Evolutionary conservation across 371 early-diverging fungal genomes (phyloP).

Genomic region (Mucor irregularis): DNA sequence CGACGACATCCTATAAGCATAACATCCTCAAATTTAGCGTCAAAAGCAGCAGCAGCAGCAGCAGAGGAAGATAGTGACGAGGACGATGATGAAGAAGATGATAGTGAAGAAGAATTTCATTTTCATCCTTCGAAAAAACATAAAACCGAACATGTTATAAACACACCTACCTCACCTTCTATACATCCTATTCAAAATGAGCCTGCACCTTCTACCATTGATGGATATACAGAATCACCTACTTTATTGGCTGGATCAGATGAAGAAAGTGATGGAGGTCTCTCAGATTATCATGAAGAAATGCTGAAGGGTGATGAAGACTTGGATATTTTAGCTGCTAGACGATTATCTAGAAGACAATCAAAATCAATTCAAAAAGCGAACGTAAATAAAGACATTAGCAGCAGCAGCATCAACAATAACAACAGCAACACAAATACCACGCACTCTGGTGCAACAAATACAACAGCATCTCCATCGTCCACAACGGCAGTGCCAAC

Average conservation of each 20-base stretch:
- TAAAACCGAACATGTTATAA: not conserved
- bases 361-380: slow-evolving; percentile 2
- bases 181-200: slow-evolving; percentile 13
- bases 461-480: not conserved
- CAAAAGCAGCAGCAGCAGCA: not conserved
- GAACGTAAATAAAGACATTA: not conserved
- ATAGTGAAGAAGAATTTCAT: not conserved
- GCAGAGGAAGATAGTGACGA: slow-evolving; percentile 5
- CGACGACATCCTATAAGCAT: not conserved
- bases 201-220: not conserved
- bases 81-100: not conserved
- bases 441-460: too few relatives aligned
- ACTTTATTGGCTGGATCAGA: slow-evolving; percentile 1
- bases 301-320: slow-evolving; percentile 50
- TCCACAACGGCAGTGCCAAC: not conserved
- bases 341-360: slow-evolving; percentile 11
- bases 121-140: slow-evolving; percentile 3
- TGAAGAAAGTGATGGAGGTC: slow-evolving; percentile 49
- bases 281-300: slow-evolving; percentile 59
- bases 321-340: slow-evolving; percentile 2
- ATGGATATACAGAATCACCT: not conserved
- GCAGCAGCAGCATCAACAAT: not conserved
- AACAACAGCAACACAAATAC: not conserved
- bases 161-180: slow-evolving; percentile 7
- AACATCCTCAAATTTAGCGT: not conserved